phyloP scores from a whole-genome alignment of 2,329 filamentous ascomycete genomes.

The Herpomyces periplanetae region DNA sequence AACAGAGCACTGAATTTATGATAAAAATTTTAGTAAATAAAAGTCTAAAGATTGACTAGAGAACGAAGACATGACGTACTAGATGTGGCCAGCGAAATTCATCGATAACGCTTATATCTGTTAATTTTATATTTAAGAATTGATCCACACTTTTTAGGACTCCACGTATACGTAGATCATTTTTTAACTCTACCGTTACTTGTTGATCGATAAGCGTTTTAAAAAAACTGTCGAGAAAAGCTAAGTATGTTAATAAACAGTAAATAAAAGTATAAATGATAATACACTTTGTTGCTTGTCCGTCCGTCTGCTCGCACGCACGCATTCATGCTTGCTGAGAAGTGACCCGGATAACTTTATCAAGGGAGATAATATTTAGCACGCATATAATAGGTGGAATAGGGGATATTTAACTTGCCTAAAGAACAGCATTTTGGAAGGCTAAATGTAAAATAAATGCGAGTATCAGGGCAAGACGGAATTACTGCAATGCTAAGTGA shows the following conservation, averaged over 20 bases:
- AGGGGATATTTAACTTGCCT: slow-evolving; percentile 5
- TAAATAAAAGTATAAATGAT: slow-evolving; percentile 1
- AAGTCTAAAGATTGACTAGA: background rate
- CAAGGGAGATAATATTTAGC: background rate
- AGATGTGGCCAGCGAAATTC: slow-evolving; percentile 82
- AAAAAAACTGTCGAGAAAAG: slow-evolving; percentile 84
- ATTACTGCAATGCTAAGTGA: too few relatives aligned
- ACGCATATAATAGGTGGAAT: background rate
- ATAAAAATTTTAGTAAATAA: slow-evolving; percentile 1
- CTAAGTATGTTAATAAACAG: slow-evolving; percentile 1
- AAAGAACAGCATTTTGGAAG: slow-evolving; percentile 9
- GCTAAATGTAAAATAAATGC: too few relatives aligned
- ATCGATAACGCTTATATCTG: slow-evolving; percentile 68
- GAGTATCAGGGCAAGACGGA: too few relatives aligned
- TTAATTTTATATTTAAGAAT: slow-evolving; percentile 95
- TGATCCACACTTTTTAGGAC: slow-evolving; percentile 90
- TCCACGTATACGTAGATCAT: slow-evolving; percentile 85
- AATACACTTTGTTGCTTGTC: slow-evolving; percentile 1
- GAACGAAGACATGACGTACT: slow-evolving; percentile 12
- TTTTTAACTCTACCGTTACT: slow-evolving; percentile 95
- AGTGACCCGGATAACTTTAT: background rate
- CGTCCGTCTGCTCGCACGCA: background rate
- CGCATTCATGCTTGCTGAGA: slow-evolving; percentile 1
- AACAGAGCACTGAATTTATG: slow-evolving; percentile 24
- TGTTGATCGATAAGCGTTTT: slow-evolving; percentile 91